Conservation (phyloP, 2,329 filamentous ascomycete genomes). For the Diaporthe sp. region DNA sequence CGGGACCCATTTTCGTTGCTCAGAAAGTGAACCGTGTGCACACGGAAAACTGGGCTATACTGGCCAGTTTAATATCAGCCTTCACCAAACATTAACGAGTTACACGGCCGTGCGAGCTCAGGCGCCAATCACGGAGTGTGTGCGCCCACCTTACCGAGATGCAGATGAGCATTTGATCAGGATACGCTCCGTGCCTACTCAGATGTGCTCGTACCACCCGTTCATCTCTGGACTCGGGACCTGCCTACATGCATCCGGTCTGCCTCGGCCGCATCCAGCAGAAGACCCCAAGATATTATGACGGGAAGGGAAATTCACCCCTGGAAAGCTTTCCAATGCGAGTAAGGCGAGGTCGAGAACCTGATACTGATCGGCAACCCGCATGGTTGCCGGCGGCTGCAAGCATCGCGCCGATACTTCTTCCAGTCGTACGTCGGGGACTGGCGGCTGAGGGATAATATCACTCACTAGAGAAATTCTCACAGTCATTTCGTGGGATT, state of each 20-base stretch:
- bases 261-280: slow-evolving; percentile 24
- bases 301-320: slow-evolving; percentile 8
- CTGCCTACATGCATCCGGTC: slow-evolving; percentile 32
- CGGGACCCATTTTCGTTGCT: slow-evolving; percentile 31
- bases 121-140: slow-evolving; percentile 26
- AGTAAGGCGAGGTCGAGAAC: slow-evolving; percentile 12
- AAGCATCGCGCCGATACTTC: slow-evolving; percentile 21
- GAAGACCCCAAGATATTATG: slow-evolving; percentile 6
- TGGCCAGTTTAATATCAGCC: slow-evolving; percentile 36
- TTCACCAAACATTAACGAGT: slow-evolving; percentile 36
- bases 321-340: slow-evolving; percentile 19
- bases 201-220: slow-evolving; percentile 30
- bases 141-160: slow-evolving; percentile 33
- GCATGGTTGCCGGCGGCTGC: slow-evolving; percentile 27
- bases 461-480: slow-evolving; percentile 12
- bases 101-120: slow-evolving; percentile 30
- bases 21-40: slow-evolving; percentile 35
- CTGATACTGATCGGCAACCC: slow-evolving; percentile 31
- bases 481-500: background rate
- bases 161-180: slow-evolving; percentile 34
- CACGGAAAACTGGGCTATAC: slow-evolving; percentile 32
- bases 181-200: slow-evolving; percentile 29
- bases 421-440: slow-evolving; percentile 18
- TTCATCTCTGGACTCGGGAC: slow-evolving; percentile 37
- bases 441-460: slow-evolving; percentile 21